Evolutionary conservation across 768 basidiomycete genomes (phyloP), one percentile per base, ranked within the genome.

Genomic region (Lactifluus rugatus): DNA sequence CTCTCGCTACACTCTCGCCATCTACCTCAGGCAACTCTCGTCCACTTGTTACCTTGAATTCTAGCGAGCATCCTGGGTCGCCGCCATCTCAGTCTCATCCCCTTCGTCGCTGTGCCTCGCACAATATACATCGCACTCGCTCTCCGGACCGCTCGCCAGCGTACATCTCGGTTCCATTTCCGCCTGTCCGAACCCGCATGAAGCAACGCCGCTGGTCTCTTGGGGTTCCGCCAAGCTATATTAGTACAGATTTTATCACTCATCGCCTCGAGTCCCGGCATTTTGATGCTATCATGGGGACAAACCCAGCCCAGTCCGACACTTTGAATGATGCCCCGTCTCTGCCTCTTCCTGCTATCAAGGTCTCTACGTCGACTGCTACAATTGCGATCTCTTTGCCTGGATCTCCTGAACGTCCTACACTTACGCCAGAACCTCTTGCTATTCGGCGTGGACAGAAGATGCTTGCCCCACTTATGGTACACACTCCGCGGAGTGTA

Each of bases 381-480:
- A 65, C 65, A n/a, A 21, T 68, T 34, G 56, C 70, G 13, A 63
- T 67, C 41, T 69, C 70, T 5, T 59, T 66, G n/a, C 69, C 67
- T 25, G 66, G 65, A 25, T 62, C 60, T 31, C 59, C 53, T 67
- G 47, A 54, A 41, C 5, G 44, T 9, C 37, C 25, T 21, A 19
- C 51, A 1, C 47, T 36, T 2, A n/a, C 26, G 2, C 53, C 52
- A 10, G 61, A 65, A 16, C 68, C 75, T 7, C 56, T 77, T 11
- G 75, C 76, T 23, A 58, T 71, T 41, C 76, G 74, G 16, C 71
- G 76, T 34, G 76, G 76, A 44, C 68, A 69, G 65, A 66, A 69
- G 36, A 58, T 70, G 3, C 71, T 68, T 21, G 48, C 62, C 19
- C 60, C 75, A 39, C 70, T 72, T 54, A 54, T 56, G 62, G 56